Evolutionary conservation across 768 basidiomycete genomes (phyloP).

Genomic region (Leccinum variicolor): DNA sequence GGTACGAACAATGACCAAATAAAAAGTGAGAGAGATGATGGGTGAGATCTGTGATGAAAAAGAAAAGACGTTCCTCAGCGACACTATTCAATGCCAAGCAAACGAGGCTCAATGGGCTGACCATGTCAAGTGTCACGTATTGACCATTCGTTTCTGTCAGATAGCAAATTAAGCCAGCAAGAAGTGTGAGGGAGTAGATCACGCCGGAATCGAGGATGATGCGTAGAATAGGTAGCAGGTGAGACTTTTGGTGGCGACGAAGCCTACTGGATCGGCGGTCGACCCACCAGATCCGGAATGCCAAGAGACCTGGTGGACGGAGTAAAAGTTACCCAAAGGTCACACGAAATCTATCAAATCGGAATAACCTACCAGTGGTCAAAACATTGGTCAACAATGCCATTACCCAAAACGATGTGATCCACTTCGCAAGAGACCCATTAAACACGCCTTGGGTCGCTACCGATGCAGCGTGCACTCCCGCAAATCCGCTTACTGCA

Average conservation of each 20-base stretch:
- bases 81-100: not conserved
- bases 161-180: constrained; percentile 31
- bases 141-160: constrained; percentile 26
- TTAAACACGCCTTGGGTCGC: constrained; percentile 22
- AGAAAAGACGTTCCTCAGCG: not conserved
- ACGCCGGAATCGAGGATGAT: constrained; percentile 37
- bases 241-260: constrained; percentile 1
- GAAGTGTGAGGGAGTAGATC: constrained; percentile 36
- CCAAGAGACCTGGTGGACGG: constrained; percentile 22
- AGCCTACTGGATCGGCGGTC: constrained; percentile 21
- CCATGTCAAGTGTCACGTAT: constrained; percentile 36
- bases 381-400: constrained; percentile 33
- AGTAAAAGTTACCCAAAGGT: not conserved
- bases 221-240: constrained; percentile 17
- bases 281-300: constrained; percentile 29
- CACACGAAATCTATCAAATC: not conserved
- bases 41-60: constrained; percentile 28
- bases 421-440: constrained; percentile 28
- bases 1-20: constrained; percentile 41
- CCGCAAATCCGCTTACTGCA: constrained; percentile 14
- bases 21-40: constrained; percentile 41
- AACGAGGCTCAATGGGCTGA: constrained; percentile 11
- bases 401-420: constrained; percentile 31
- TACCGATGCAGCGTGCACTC: constrained; percentile 4
- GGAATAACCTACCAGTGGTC: constrained; percentile 25